Conservation (phyloP, 1,284 basidiomycete species). For the Ustanciosporium gigantosporum region DNA sequence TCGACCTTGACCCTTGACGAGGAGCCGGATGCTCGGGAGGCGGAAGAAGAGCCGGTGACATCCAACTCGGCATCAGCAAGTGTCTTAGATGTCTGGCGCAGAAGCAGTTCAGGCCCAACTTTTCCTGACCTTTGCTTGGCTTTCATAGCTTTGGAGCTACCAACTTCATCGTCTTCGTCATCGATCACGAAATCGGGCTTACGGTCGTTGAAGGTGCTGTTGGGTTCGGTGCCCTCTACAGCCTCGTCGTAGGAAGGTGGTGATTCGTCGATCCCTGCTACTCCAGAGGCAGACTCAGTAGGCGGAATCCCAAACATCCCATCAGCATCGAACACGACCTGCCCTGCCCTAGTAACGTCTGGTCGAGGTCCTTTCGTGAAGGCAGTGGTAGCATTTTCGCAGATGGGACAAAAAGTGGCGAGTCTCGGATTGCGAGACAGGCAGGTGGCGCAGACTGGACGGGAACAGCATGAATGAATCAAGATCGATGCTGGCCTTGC, state of each 20-base stretch:
- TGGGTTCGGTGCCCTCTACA: neutral
- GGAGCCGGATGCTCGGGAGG: neutral
- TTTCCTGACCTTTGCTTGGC: neutral
- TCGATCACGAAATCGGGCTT: constrained; percentile 12
- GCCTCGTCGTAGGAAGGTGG: constrained; percentile 19
- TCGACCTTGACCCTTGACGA: constrained; percentile 7
- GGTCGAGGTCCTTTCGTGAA: constrained; percentile 32
- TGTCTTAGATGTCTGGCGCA: neutral
- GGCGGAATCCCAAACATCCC: neutral
- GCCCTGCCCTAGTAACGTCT: constrained; percentile 34
- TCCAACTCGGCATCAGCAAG: neutral
- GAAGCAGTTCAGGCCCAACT: neutral
- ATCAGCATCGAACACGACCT: constrained; percentile 34
- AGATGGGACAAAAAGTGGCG: constrained; percentile 40
- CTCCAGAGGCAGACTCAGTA: neutral
- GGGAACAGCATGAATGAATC: constrained; percentile 32
- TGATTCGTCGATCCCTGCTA: neutral
- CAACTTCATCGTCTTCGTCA: constrained; percentile 1
- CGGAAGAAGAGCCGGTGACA: neutral
- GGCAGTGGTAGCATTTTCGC: constrained; percentile 32
- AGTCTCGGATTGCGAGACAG: constrained; percentile 19
- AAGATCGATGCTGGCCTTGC: constrained; percentile 13
- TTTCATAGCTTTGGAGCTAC: neutral
- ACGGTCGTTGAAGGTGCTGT: neutral
- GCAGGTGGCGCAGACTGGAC: constrained; percentile 24